Base-by-base conservation (phyloP, 1,139 yeast genomes). In the Taphrina betulina region DNA sequence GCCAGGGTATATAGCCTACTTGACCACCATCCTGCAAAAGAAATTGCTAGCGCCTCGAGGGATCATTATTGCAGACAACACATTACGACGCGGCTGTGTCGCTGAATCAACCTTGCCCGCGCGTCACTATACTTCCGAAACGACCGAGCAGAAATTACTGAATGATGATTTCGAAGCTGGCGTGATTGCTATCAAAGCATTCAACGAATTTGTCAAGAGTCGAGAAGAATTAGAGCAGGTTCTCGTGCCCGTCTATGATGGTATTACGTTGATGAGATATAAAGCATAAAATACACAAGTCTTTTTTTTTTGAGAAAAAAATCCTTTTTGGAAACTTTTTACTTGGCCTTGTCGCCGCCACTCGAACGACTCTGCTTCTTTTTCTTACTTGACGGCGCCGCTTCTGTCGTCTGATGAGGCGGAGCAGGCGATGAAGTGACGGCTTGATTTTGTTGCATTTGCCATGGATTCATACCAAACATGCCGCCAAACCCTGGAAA, bases 11-110 rank as follows among this genome's bases (percentile, higher is more conserved):
- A 26, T 22, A 16, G 56, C 33, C 17, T 52, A 52, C 28, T 14
- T 42, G 20, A 8, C 19, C 12, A 28, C 20, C 17, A 35, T 52
- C 5, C 36, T 52, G 36, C 29, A 26, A 7, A 26, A 43, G 10
- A 36, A 31, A 14, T 37, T 52, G 28, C 37, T 52, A 8, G 26
- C 20, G 29, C 23, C 23, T n/a, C 26, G 24, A 8, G 56, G 56
- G 33, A 8, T 52, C 22, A 42, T 52, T 19, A 43, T 52, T 8
- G 46, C 41, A 2, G 56, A 52, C 51, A 52, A 52, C 14, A 52
- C 56, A 1, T 22, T 52, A 12, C 22, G 51, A 14, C 50, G 51
- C 7, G 56, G 56, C 7, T 35, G 42, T 12, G 56, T 52, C 19
- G 46, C 46, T 7, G 16, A 28, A 5, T 14, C 31, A 19, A 46